Evolutionary conservation across 2,329 filamentous ascomycete genomes (phyloP).

Genomic region (Rhinocladiella mackenziei): DNA sequence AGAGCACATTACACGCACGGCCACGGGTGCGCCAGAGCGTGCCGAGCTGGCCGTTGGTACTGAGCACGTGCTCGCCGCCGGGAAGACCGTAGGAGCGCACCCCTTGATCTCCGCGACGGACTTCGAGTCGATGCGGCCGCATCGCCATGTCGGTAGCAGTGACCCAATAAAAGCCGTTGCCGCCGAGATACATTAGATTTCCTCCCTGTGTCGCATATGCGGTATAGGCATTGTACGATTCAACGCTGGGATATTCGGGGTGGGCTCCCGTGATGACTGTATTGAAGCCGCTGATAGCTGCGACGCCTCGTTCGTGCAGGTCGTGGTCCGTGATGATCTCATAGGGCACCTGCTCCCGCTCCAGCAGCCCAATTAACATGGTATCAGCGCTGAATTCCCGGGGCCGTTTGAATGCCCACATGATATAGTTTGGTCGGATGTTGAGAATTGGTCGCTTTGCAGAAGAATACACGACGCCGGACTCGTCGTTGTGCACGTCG

Average conservation of each 20-base stretch:
- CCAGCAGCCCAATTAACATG: constrained; percentile 36
- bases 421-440: constrained; percentile 36
- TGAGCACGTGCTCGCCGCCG: constrained; percentile 32
- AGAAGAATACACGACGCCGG: constrained; percentile 34
- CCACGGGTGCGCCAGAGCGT: constrained; percentile 36
- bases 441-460: constrained; percentile 39
- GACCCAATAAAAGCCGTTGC: constrained; percentile 38
- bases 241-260: constrained; percentile 36
- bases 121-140: constrained; percentile 32
- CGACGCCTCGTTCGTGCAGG: constrained; percentile 30
- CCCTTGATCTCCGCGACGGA: constrained; percentile 34
- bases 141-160: constrained; percentile 8
- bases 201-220: constrained; percentile 33
- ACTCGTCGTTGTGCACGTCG: constrained; percentile 39
- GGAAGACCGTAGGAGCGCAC: constrained; percentile 32
- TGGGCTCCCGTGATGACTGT: constrained; percentile 34
- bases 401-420: constrained; percentile 37
- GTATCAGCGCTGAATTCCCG: constrained; percentile 38
- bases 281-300: constrained; percentile 24
- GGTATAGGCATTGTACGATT: constrained; percentile 32
- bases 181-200: constrained; percentile 38
- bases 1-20: constrained; percentile 32
- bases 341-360: constrained; percentile 33
- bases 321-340: constrained; percentile 39
- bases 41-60: constrained; percentile 33